These are phyloP conservation scores for Pythium scleroteichum DNA, from an alignment of 352 stramenopile species.

Conservation along the genomic window DNA sequence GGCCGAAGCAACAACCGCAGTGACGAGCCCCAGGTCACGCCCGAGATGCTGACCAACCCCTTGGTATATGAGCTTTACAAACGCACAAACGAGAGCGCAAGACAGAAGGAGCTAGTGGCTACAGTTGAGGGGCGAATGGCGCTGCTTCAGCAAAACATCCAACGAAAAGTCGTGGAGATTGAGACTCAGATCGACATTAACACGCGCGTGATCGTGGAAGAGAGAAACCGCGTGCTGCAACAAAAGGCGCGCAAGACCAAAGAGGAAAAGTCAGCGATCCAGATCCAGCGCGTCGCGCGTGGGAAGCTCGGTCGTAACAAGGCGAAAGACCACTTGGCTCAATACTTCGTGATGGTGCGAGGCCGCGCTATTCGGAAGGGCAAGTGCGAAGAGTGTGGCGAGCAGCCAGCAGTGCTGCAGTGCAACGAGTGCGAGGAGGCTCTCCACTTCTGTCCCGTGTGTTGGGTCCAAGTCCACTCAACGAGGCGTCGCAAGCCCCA, in stretches of 20 bases:
- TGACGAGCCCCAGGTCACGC: constrained; percentile 33
- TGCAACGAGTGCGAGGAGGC: constrained; percentile 70
- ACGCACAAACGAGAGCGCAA: constrained; percentile 14
- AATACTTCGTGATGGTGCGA: constrained; percentile 73
- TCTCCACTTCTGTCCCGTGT: constrained; percentile 67
- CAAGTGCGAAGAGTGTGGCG: constrained; percentile 71
- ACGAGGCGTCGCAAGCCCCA: constrained; percentile 58
- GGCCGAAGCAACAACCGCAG: constrained; percentile 2
- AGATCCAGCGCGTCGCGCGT: constrained; percentile 56
- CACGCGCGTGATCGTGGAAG: constrained; percentile 47
- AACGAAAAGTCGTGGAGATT: constrained; percentile 43
- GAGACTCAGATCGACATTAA: constrained; percentile 59
- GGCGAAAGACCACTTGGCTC: constrained; percentile 47
- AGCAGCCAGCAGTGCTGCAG: constrained; percentile 63
- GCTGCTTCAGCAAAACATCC: constrained; percentile 35
- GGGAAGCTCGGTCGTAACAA: constrained; percentile 40
- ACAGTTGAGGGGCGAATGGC: constrained; percentile 19
- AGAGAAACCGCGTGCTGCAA: constrained; percentile 29
- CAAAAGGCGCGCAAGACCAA: constrained; percentile 34
- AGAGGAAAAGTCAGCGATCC: constrained; percentile 40
- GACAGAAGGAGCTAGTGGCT: constrained; percentile 28
- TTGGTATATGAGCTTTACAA: constrained; percentile 44
- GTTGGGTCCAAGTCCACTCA: constrained; percentile 74
- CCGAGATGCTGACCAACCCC: constrained; percentile 51
- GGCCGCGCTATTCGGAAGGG: constrained; percentile 66